phyloP scores from a whole-genome alignment of 2,329 filamentous ascomycete species.

The Didymella glomerata region DNA sequence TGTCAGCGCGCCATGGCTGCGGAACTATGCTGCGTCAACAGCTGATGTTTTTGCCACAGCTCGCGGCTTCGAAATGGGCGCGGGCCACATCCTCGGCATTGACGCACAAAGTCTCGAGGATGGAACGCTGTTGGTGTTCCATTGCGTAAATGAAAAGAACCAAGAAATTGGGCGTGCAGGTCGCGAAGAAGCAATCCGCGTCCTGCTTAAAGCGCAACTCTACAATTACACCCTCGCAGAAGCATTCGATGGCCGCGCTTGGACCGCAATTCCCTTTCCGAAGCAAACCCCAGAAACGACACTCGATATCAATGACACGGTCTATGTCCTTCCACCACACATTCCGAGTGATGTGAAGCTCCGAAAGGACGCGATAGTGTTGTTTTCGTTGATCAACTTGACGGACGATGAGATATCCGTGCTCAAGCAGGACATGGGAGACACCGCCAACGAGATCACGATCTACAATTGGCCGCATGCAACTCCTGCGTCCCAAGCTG shows the following conservation, averaged over 20 bases:
- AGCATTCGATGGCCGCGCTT: neutral
- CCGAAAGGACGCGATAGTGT: constrained; percentile 42
- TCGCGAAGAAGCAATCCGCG: neutral
- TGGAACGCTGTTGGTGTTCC: constrained; percentile 2
- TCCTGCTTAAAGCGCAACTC: neutral
- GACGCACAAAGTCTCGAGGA: constrained; percentile 4
- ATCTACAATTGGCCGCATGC: constrained; percentile 21
- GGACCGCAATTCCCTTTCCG: neutral
- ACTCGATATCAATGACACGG: neutral
- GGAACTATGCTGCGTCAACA: neutral
- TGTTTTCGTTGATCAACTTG: constrained; percentile 17
- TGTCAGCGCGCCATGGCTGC: neutral
- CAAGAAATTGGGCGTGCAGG: constrained; percentile 12
- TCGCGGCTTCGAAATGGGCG: constrained; percentile 1
- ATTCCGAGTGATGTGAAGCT: constrained; percentile 47
- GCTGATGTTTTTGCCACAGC: neutral
- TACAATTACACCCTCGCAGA: neutral
- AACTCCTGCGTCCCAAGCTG: constrained; percentile 15
- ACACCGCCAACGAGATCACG: constrained; percentile 8
- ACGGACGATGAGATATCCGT: constrained; percentile 8
- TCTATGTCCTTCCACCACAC: neutral
- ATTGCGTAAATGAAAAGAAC: neutral
- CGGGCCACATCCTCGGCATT: constrained; percentile 4
- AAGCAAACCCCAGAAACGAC: neutral
- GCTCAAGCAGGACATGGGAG: constrained; percentile 9